A percentile compares a stretch with the other conserved stretches of the same genome.
Conservation (phyloP, 768 basidiomycete genomes). For the Trametes elegans region DNA sequence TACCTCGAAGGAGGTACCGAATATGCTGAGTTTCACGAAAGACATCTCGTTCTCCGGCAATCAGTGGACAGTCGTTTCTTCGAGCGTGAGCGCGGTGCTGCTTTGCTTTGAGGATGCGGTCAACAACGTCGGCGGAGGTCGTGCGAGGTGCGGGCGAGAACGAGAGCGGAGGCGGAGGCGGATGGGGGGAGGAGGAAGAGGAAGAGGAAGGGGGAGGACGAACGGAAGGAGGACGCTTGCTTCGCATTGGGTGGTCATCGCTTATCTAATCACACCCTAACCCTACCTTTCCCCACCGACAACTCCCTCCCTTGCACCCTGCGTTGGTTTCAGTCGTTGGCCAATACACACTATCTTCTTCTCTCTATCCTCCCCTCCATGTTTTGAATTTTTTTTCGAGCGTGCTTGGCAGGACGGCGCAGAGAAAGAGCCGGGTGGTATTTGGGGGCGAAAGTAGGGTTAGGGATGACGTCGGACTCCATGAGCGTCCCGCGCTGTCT, state of each 20-base stretch:
- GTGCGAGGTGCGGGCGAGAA: conserved; percentile 5
- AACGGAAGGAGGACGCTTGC: neutral
- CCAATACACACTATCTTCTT: too few relatives aligned
- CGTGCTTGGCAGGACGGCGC: neutral
- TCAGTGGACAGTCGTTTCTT: neutral
- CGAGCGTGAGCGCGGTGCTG: neutral
- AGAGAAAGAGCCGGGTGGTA: neutral
- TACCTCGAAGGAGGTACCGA: conserved; percentile 97
- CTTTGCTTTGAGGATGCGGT: neutral
- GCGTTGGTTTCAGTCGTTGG: neutral
- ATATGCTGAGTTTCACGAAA: conserved; percentile 97
- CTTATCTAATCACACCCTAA: conserved; percentile 15
- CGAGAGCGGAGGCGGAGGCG: neutral
- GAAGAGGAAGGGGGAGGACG: neutral
- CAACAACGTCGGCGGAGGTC: neutral
- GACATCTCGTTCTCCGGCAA: conserved; percentile 51
- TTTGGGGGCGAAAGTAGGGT: neutral
- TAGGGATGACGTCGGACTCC: conserved; percentile 16
- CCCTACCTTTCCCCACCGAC: neutral
- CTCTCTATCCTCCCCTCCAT: too few relatives aligned
- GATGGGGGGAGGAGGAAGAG: neutral
- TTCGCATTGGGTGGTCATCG: neutral
- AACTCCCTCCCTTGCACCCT: neutral
- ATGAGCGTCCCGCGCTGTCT: too few relatives aligned
- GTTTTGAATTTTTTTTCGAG: neutral